A percentile compares a stretch with the other conserved stretches of the same genome.
Conservation (phyloP, 176 grass and related monocot species). For the Poa annua region DNA sequence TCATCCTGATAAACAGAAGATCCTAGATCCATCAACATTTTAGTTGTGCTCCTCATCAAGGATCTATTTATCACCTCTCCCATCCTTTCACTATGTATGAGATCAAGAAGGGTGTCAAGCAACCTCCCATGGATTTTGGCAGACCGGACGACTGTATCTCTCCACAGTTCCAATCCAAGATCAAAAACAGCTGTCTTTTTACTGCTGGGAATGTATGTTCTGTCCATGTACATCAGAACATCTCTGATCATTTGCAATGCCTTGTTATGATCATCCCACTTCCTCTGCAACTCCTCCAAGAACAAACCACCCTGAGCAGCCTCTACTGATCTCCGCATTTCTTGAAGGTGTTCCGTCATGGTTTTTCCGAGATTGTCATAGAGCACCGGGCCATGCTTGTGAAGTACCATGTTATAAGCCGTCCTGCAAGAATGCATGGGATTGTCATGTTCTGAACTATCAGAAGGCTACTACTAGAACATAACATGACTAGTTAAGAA, state of each 20-base stretch:
- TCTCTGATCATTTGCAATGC: conserved; percentile 36
- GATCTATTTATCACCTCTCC: conserved; percentile 66
- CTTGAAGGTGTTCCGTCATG: conserved; percentile 19
- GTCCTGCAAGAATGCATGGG: conserved; percentile 21
- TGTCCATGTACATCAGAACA: conserved; percentile 30
- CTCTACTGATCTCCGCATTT: conserved; percentile 30
- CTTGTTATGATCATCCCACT: conserved; percentile 32
- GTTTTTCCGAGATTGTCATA: conserved; percentile 6
- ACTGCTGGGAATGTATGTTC: neutral
- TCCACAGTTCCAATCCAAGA: conserved; percentile 33
- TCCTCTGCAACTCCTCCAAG: conserved; percentile 27
- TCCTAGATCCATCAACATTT: conserved; percentile 71
- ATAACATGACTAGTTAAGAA: neutral
- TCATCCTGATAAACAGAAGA: conserved; percentile 66
- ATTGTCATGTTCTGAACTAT: conserved; percentile 19
- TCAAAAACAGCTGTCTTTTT: conserved; percentile 38
- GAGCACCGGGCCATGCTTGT: conserved; percentile 15
- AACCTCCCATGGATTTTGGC: conserved; percentile 38
- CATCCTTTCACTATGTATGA: conserved; percentile 61
- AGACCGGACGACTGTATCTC: conserved; percentile 10
- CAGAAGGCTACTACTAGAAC: conserved; percentile 9
- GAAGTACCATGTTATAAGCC: conserved; percentile 27
- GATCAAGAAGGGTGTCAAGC: conserved; percentile 51
- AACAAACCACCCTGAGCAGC: conserved; percentile 27
- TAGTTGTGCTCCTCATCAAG: conserved; percentile 69